Evolutionary conservation across 371 early-diverging fungal genomes (phyloP).

Genomic region (Zopfochytrium polystomum): DNA sequence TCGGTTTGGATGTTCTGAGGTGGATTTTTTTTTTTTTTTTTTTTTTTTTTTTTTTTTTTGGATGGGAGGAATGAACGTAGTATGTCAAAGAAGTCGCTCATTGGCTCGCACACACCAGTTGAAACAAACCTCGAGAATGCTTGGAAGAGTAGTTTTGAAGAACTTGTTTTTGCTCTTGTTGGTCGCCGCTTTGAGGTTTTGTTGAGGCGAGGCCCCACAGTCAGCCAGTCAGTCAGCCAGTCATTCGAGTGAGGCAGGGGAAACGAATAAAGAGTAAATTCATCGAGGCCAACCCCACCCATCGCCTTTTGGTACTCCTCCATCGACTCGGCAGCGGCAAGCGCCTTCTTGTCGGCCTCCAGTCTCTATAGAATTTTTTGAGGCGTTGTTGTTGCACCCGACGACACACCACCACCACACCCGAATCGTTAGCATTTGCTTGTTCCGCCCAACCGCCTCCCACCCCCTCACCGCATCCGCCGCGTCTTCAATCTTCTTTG

Average conservation of each 20-base stretch:
- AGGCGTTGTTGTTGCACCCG: too few relatives aligned
- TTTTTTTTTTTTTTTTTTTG: too few relatives aligned
- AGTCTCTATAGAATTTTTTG: not conserved
- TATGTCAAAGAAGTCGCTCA: too few relatives aligned
- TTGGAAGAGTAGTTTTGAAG: slow-evolving; percentile 28
- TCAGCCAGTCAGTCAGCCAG: not conserved
- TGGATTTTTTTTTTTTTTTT: too few relatives aligned
- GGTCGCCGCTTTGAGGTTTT: slow-evolving; percentile 13
- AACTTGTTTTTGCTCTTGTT: slow-evolving; percentile 30
- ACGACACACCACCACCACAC: not conserved
- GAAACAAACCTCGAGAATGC: slow-evolving; percentile 5
- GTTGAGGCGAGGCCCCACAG: not conserved
- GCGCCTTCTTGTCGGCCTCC: slow-evolving; percentile 34
- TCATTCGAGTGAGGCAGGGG: not conserved
- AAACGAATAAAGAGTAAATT: not conserved
- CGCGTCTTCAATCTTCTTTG: slow-evolving; percentile 20
- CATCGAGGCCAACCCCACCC: slow-evolving; percentile 10
- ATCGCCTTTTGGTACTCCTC: slow-evolving; percentile 30
- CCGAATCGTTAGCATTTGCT: slow-evolving; percentile 21
- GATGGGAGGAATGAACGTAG: too few relatives aligned
- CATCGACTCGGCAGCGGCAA: slow-evolving; percentile 20
- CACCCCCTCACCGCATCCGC: too few relatives aligned
- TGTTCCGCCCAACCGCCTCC: too few relatives aligned
- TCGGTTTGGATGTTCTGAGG: slow-evolving; percentile 25
- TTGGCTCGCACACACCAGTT: too few relatives aligned